These are phyloP conservation scores for Pichia sp. DNA, from an alignment of 1,139 yeast species.

Conservation along the genomic window DNA sequence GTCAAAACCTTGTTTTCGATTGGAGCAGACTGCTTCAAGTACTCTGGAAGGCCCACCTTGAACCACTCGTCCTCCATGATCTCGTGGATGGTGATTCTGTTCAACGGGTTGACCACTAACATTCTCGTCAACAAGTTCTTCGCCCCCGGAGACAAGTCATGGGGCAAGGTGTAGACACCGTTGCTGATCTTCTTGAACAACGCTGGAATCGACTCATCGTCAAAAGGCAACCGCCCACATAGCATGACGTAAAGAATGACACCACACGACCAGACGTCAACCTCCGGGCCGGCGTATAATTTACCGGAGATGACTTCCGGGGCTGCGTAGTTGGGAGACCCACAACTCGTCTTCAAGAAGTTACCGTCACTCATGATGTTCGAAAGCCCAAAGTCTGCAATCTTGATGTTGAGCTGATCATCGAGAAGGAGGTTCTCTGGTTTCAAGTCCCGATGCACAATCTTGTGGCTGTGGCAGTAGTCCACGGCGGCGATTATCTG, in stretches of 20 bases:
- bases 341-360: conserved; percentile 91
- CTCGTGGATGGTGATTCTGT: conserved; percentile 91
- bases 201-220: conserved; percentile 96
- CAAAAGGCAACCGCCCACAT: conserved; percentile 95
- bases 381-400: conserved; percentile 96
- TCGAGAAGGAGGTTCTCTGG: conserved; percentile 91
- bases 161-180: conserved; percentile 92
- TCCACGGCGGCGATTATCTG: conserved; percentile 97
- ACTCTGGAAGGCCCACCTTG: conserved; percentile 74
- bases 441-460: conserved; percentile 93
- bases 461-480: conserved; percentile 95
- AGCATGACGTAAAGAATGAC: conserved; percentile 94
- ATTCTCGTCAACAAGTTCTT: conserved; percentile 80
- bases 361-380: conserved; percentile 98
- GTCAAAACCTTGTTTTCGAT: conserved; percentile 35
- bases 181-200: conserved; percentile 90
- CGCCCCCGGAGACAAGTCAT: conserved; percentile 83
- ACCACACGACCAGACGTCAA: conserved; percentile 98
- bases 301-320: conserved; percentile 97
- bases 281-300: conserved; percentile 97
- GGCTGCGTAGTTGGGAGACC: conserved; percentile 97
- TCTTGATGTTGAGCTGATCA: conserved; percentile 87
- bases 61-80: conserved; percentile 98
- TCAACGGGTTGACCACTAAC: conserved; percentile 94
- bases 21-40: conserved; percentile 68